Evolutionary conservation across 257 asterid species (phyloP).

Genomic region (Cynanchum wilfordii): DNA sequence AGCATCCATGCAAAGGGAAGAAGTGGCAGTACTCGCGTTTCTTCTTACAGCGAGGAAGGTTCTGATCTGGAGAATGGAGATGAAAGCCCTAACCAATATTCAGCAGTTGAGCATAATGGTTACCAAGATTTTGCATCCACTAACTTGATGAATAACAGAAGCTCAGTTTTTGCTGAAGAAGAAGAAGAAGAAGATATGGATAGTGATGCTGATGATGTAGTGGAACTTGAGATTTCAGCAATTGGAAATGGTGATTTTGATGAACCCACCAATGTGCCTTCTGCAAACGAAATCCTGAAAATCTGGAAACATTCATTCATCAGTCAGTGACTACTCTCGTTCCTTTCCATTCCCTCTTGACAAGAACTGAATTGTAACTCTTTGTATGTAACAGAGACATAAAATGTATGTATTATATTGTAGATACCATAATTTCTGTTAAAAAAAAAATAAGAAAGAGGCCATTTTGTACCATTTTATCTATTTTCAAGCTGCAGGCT

Average conservation of each 20-base stretch:
- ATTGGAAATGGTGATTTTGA: conserved; percentile 29
- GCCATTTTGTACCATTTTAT: too few relatives aligned
- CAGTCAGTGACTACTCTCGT: conserved; percentile 21
- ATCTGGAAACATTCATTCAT: conserved; percentile 54
- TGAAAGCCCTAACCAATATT: conserved; percentile 2
- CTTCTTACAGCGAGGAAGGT: conserved; percentile 9
- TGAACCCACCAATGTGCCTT: conserved; percentile 37
- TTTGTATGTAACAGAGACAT: background rate
- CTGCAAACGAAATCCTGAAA: conserved; percentile 66
- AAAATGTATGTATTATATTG: too few relatives aligned
- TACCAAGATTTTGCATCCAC: conserved; percentile 20
- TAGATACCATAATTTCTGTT: too few relatives aligned
- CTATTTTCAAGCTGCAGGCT: too few relatives aligned
- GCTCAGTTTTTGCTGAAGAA: conserved; percentile 14
- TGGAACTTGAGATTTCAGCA: conserved; percentile 27
- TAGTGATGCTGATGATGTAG: conserved; percentile 34
- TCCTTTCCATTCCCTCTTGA: conserved; percentile 15
- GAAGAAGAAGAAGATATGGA: conserved; percentile 17
- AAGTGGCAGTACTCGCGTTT: conserved; percentile 4
- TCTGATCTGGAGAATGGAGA: conserved; percentile 12
- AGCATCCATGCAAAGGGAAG: conserved; percentile 6
- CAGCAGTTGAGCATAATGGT: conserved; percentile 19
- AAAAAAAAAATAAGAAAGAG: too few relatives aligned
- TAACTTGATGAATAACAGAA: background rate
- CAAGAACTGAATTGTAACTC: conserved; percentile 9